Evolutionary conservation across 2,329 filamentous ascomycete genomes (phyloP).

Genomic region (Cladosporium sp.): DNA sequence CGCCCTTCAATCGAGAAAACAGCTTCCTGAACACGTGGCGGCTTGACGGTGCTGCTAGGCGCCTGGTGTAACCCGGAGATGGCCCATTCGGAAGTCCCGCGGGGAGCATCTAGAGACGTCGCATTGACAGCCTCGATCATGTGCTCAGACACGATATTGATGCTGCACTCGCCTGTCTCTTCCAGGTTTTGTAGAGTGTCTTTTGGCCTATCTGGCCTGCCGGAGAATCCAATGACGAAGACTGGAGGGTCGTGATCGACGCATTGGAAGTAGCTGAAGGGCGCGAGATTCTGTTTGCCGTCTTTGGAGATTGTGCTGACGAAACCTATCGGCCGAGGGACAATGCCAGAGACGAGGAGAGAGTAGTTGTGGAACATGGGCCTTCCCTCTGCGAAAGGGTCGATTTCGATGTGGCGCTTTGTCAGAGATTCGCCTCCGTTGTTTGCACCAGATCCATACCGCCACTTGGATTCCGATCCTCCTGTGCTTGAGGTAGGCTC

Average conservation of each 20-base stretch:
- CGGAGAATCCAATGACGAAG: slow-evolving; percentile 66
- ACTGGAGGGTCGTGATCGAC: slow-evolving; percentile 84
- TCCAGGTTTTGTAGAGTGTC: slow-evolving; percentile 75
- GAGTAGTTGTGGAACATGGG: slow-evolving; percentile 80
- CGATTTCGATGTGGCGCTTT: slow-evolving; percentile 71
- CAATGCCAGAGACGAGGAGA: slow-evolving; percentile 78
- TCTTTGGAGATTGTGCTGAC: slow-evolving; percentile 61
- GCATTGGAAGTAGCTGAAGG: slow-evolving; percentile 83
- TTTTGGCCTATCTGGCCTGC: slow-evolving; percentile 63
- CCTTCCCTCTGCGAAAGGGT: slow-evolving; percentile 73
- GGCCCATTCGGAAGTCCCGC: slow-evolving; percentile 76
- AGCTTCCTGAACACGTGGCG: slow-evolving; percentile 76
- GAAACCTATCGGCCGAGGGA: slow-evolving; percentile 77
- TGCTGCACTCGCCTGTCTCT: slow-evolving; percentile 68
- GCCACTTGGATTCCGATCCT: slow-evolving; percentile 58
- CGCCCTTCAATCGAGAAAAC: slow-evolving; percentile 80
- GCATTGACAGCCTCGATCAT: slow-evolving; percentile 86
- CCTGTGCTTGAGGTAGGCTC: background rate
- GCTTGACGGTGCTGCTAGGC: slow-evolving; percentile 63
- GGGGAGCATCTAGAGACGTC: slow-evolving; percentile 73
- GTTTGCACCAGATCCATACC: slow-evolving; percentile 66
- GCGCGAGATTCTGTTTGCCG: slow-evolving; percentile 76
- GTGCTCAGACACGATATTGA: slow-evolving; percentile 85
- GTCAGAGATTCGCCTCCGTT: slow-evolving; percentile 49
- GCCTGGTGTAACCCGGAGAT: slow-evolving; percentile 73